Conservation (phyloP, 2,329 filamentous ascomycete genomes). For the Penicillium aurantiogriseum region DNA sequence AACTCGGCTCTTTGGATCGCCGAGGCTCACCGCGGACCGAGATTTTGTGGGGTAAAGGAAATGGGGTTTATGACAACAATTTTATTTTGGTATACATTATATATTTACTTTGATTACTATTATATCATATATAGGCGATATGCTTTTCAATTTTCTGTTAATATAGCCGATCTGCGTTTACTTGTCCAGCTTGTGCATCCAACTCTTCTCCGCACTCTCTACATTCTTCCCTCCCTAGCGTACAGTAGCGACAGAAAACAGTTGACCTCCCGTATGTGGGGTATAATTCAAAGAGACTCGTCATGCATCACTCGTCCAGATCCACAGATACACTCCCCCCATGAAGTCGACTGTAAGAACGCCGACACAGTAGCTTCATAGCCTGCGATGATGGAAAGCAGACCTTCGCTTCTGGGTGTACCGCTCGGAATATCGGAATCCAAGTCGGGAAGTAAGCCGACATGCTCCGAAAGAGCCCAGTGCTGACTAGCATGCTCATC, state of each 20-base stretch:
- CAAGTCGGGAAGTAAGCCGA: constrained; percentile 9
- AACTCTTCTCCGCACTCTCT: constrained; percentile 6
- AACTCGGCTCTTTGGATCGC: constrained; percentile 14
- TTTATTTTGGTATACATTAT: neutral
- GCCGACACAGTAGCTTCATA: constrained; percentile 31
- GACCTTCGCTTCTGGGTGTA: constrained; percentile 19
- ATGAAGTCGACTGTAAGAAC: constrained; percentile 28
- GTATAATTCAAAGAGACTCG: constrained; percentile 11
- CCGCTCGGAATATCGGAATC: constrained; percentile 7
- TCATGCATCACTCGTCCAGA: constrained; percentile 13
- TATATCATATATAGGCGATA: constrained; percentile 9
- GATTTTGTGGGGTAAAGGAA: constrained; percentile 19
- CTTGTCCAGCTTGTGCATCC: constrained; percentile 11
- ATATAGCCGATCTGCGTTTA: constrained; percentile 17
- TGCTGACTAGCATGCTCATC: constrained; percentile 7
- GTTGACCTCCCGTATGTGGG: neutral
- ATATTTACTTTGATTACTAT: neutral
- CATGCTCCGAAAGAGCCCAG: constrained; percentile 11
- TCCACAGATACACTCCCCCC: constrained; percentile 30
- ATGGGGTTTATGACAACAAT: neutral
- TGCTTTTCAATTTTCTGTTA: constrained; percentile 1
- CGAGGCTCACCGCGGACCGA: constrained; percentile 25
- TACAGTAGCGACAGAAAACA: constrained; percentile 8
- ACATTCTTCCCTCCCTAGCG: neutral
- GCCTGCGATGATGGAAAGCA: constrained; percentile 30